Conservation (phyloP, 2,329 filamentous ascomycete genomes). For the Parastagonospora avenae region DNA sequence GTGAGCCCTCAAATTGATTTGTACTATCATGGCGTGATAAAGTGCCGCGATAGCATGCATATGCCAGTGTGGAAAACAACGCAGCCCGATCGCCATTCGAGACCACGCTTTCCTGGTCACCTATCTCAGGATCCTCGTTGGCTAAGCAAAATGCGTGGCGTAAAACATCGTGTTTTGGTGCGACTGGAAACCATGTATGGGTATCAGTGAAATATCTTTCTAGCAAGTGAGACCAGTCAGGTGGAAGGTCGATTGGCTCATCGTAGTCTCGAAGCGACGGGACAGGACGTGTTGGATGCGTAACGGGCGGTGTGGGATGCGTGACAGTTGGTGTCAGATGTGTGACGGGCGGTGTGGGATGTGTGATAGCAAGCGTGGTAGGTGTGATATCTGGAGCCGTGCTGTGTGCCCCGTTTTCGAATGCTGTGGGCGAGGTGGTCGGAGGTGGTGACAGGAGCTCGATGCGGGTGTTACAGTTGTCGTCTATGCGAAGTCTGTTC, state of each 20-base stretch:
- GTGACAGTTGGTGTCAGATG: too few relatives aligned
- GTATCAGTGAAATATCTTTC: background rate
- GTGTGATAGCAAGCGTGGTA: too few relatives aligned
- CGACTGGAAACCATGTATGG: background rate
- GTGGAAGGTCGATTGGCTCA: background rate
- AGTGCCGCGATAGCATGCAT: background rate
- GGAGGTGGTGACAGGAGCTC: background rate
- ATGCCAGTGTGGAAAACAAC: background rate
- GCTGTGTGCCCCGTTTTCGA: background rate
- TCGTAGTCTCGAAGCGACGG: background rate
- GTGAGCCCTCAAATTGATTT: background rate
- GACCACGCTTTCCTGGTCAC: background rate
- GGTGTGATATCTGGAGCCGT: background rate
- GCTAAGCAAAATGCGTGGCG: background rate
- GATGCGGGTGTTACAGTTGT: background rate
- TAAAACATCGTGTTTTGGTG: background rate
- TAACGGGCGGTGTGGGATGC: too few relatives aligned
- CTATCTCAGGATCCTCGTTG: background rate
- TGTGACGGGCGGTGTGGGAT: too few relatives aligned
- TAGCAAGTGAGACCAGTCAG: background rate
- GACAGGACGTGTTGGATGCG: background rate
- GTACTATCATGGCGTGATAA: background rate
- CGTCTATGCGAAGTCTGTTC: background rate
- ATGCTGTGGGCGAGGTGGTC: background rate
- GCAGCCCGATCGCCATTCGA: background rate